These are phyloP conservation scores for Stephania japonica DNA, from an alignment of 164 flowering plant species.

Conservation along the genomic window DNA sequence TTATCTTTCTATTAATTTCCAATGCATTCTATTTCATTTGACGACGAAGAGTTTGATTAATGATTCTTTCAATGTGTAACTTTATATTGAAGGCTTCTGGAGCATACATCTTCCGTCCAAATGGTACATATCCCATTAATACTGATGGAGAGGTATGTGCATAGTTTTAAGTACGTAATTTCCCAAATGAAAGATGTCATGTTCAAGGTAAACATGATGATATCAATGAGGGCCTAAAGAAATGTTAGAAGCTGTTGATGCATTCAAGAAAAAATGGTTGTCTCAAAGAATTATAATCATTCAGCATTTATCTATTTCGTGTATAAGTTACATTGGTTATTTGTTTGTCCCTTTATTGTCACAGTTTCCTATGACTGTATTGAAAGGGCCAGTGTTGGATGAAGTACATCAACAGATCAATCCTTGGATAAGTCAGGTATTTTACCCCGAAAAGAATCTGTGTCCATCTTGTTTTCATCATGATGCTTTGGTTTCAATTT, in stretches of 20 bases:
- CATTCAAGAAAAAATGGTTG: not conserved
- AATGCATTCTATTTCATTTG: not conserved
- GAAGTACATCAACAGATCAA: conserved; percentile 77
- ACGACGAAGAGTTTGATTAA: conserved; percentile 2
- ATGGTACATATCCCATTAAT: conserved; percentile 52
- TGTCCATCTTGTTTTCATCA: not conserved
- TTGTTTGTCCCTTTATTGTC: conserved; percentile 8
- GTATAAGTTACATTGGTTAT: not conserved
- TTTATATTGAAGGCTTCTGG: conserved; percentile 74
- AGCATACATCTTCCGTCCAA: conserved; percentile 95
- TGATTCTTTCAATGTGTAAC: conserved; percentile 3
- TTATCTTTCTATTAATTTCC: not conserved
- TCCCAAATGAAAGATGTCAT: not conserved
- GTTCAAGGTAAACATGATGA: not conserved
- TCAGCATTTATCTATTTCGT: not conserved
- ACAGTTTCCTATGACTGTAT: conserved; percentile 59
- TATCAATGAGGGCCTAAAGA: not conserved
- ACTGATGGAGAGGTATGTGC: conserved; percentile 48
- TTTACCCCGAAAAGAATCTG: not conserved
- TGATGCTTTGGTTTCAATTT: not conserved
- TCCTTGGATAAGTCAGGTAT: conserved; percentile 85
- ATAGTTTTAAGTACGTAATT: not conserved
- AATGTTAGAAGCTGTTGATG: not conserved
- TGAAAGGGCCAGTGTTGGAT: conserved; percentile 69
- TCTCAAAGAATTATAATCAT: not conserved